Base-by-base conservation (phyloP, 306 rosid genomes). In the Amphicarpaea edgeworthii region DNA sequence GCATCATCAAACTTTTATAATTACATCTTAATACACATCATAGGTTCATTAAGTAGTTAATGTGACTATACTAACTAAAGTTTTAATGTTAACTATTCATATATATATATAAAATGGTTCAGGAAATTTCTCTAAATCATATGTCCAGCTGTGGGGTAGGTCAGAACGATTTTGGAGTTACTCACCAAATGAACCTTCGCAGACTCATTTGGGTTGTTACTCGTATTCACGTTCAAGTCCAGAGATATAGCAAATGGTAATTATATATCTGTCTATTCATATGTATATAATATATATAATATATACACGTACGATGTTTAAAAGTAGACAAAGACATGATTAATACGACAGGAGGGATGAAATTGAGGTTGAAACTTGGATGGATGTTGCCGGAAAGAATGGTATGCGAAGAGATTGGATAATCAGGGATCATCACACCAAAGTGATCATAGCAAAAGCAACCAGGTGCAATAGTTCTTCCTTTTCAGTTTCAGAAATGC, bases 291-390 rank as follows among this genome's bases (percentile, higher is more conserved):
- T 24, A 1, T 24, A 1, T 24, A 24, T 1, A 3, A 11, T 12
- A 23, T 55, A 21, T 6, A 59, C 6, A 6, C 11, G 12, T 59
- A 4, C 12, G 6, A 12, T 14, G 2, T 0, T 24, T 57, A 6
- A 57, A 11, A n/a, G n/a, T n/a, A n/a, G 17, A 24, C 0, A 57
- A 30, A 59, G 12, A 12, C 10, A 61, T 32, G 8, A 23, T 32
- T 14, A 23, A 41, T 68, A 76, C 17, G 53, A 16, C 86, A 89
- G 97, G 97, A 92, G 95, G 73, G 91, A 91, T 71, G 92, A 83
- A 2, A 82, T 87, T 4, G 97, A 91, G 76, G 87, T 91, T 49
- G 95, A 91, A 64, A 89, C 97, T 8, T 91, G 97, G 97, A 89
- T 91, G 64, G 91, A 86, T 68, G 89, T 86, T 41, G 75, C 84